Percentiles rank a stretch among this genome's conserved stretches.
These are phyloP conservation scores for Hydnum rufescens DNA, from an alignment of 768 basidiomycete species.

Conservation along the genomic window DNA sequence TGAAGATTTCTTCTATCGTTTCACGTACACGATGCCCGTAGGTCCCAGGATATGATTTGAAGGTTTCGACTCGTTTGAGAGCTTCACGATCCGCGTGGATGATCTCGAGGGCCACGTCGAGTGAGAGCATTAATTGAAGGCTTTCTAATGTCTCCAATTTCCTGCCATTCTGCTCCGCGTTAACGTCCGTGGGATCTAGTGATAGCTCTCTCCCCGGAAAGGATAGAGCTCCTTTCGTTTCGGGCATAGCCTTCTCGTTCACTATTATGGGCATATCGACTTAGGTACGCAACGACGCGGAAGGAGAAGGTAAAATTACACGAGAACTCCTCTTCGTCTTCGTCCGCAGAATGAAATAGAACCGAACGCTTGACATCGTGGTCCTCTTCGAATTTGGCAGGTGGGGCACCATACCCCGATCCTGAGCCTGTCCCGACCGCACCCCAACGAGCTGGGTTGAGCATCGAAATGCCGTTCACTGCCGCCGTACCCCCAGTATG, in stretches of 20 bases:
- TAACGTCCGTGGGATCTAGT: no score
- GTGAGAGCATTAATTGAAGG: slow-evolving; percentile 75
- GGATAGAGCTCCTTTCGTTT: no score
- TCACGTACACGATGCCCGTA: slow-evolving; percentile 78
- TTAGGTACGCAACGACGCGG: no score
- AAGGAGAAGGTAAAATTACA: no score
- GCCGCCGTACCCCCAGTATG: slow-evolving; percentile 31
- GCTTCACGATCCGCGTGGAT: slow-evolving; percentile 87
- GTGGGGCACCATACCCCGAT: background rate
- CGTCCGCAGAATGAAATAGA: no score
- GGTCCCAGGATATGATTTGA: slow-evolving; percentile 66
- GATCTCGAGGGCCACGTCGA: slow-evolving; percentile 77
- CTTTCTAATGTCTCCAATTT: slow-evolving; percentile 23
- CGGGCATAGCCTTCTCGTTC: no score
- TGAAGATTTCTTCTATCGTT: slow-evolving; percentile 86
- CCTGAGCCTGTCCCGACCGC: slow-evolving; percentile 16
- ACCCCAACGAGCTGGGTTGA: slow-evolving; percentile 77
- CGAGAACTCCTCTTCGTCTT: no score
- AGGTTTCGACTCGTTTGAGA: slow-evolving; percentile 82
- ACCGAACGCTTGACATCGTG: no score
- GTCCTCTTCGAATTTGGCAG: no score
- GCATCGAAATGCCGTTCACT: slow-evolving; percentile 69
- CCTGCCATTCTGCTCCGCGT: background rate
- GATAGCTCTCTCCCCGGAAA: no score
- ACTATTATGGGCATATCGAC: no score